Evolutionary conservation across 2,329 filamentous ascomycete genomes (phyloP), one percentile per base, ranked within the genome.

Genomic region (Phyllosticta capitalensis): DNA sequence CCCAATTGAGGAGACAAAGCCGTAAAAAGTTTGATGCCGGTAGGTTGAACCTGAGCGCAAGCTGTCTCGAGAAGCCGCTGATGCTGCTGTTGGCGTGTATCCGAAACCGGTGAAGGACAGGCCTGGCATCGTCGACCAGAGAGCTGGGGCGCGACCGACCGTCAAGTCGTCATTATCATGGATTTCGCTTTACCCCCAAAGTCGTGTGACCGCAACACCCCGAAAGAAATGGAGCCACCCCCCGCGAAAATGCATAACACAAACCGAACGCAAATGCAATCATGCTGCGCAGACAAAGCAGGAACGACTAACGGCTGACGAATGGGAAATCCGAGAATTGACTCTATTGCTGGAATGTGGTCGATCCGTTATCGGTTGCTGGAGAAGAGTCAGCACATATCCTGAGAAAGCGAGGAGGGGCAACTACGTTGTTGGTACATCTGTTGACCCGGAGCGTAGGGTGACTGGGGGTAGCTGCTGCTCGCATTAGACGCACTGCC

Each of bases 391-490:
- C 51, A 64, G 64, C 63, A 52, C 49, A 55, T 49, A 17, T 33
- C 12, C 33, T 22, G 38, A 19, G 24, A 48, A 19, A 30, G 48
- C 9, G 21, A 49, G 26, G 51, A 60, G 60, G 60, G 61, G 61
- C 21, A 71, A 64, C 71, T 67, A 68, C 72, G 70, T 67, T 75
- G 74, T 64, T 74, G 72, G 66, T 80, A 79, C 68, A 78, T 78
- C 65, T 78, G 72, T 62, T 72, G 70, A 64, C 75, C 75, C 62
- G 72, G 74, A 30, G 67, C 72, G 66, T 80, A 80, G 17, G 78
- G 77, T 61, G 77, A 79, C 65, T 78, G 77, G 24, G 78, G 77
- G 64, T 79, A 80, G 70, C 76, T 78, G 66, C 67, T 73, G 67
- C 71, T 75, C 68, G 72, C 72, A 72, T 65, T 72, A 71, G 68